phyloP scores from a whole-genome alignment of 2,329 filamentous ascomycete species.

The Cladophialophora immunda region DNA sequence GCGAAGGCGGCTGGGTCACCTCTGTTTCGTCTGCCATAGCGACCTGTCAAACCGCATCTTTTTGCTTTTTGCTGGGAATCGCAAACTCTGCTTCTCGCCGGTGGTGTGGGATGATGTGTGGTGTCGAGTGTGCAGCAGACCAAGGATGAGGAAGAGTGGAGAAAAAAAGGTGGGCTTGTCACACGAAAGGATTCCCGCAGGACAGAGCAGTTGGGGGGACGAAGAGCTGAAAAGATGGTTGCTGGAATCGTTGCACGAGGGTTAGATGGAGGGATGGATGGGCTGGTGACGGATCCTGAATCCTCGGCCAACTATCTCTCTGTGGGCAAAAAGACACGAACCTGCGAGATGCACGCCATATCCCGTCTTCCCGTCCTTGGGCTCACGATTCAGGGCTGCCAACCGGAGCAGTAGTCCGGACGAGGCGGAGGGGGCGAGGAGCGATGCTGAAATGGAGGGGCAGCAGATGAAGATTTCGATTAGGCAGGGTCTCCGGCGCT shows the following conservation, averaged over 20 bases:
- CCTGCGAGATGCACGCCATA: conserved; percentile 5
- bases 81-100: conserved; percentile 14
- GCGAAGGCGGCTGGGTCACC: conserved; percentile 32
- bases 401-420: conserved; percentile 1
- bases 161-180: conserved; percentile 14
- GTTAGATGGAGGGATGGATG: background rate
- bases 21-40: conserved; percentile 36
- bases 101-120: conserved; percentile 5
- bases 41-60: conserved; percentile 32
- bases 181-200: background rate
- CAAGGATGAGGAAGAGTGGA: conserved; percentile 3
- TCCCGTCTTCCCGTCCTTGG: conserved; percentile 2
- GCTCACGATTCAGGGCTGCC: conserved; percentile 5
- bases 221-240: background rate
- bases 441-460: background rate
- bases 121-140: background rate
- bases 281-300: background rate
- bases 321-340: background rate
- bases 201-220: background rate
- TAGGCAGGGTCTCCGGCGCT: background rate
- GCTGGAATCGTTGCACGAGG: background rate
- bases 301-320: background rate
- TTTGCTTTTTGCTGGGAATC: background rate
- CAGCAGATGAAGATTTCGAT: background rate
- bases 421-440: background rate